Conservation (phyloP, 176 grass and related monocot species). For the Ananas comosus region DNA sequence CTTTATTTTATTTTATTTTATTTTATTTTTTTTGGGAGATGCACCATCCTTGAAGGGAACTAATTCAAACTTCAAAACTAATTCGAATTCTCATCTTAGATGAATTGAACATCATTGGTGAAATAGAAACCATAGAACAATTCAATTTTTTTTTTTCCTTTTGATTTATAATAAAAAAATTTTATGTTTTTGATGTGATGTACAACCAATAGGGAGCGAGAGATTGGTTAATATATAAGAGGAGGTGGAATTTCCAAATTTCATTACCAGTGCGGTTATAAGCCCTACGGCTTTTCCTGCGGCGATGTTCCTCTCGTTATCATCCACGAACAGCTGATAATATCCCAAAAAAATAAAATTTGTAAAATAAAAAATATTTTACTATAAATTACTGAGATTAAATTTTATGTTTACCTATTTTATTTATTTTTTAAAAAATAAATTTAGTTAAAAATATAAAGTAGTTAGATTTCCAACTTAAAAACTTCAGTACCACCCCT, state of each 20-base stretch:
- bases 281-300: constrained; percentile 71
- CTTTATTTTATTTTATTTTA: too few species aligned
- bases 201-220: too few species aligned
- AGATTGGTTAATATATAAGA: not conserved
- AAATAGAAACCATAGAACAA: too few species aligned
- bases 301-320: constrained; percentile 94
- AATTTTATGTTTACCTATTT: not conserved
- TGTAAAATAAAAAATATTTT: not conserved
- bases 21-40: too few species aligned
- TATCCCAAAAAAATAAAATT: not conserved
- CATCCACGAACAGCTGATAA: constrained; percentile 82
- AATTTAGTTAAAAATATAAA: too few species aligned
- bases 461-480: not conserved
- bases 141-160: too few species aligned
- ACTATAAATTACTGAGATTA: not conserved
- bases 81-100: too few species aligned
- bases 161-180: too few species aligned
- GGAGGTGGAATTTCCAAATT: not conserved
- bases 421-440: not conserved
- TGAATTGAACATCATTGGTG: too few species aligned
- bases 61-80: too few species aligned
- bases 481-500: not conserved
- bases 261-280: constrained; percentile 67
- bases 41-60: too few species aligned
- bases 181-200: too few species aligned